Evolutionary conservation across 1,139 yeast genomes (phyloP), one percentile per base, ranked within the genome.

Genomic region (Lodderomyces margitis): DNA sequence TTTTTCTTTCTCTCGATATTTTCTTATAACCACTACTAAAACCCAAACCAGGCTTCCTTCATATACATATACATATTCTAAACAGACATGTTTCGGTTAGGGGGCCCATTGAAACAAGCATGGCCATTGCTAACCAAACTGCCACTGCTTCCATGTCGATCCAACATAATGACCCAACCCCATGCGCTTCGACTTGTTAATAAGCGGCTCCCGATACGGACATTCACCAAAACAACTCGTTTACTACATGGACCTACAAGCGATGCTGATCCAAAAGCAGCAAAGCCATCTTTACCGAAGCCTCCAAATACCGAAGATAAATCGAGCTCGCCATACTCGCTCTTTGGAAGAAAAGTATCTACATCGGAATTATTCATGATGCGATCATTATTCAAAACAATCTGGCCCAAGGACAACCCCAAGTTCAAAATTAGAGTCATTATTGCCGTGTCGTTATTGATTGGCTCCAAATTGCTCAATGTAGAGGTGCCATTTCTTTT

Each of bases 401-500:
- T 92, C 20, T 92, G 99, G 99, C 99, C 99, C 20, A 78, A 80
- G 52, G 73, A 81, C 51, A 83, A 87, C 49, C 68, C 78, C 4
- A 74, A 82, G 39, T 88, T 87, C 48, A 85, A 81, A 57, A 56
- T 78, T 30, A 69, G 99, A 37, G 98, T 92, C 0, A 64, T 85
- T 0, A 52, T 85, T 7, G 97, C 98, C 0, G 59, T 92, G 21
- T 56, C 81, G 0, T 64, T 92, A 41, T 73, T 92, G 48, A 76
- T 94, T 5, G 81, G 81, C 0, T 86, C 97, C 21, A 92, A 92
- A 59, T 57, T 92, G 6, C 69, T 92, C 36, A 94, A 91, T 59
- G 96, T 92, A 5, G 96, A 92, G 59, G 98, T 92, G 3, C 99
- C 99, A 0, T 91, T 92, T 56, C 88, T 80, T 62, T 92, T 92